Base-by-base conservation (phyloP, 768 basidiomycete genomes). In the Naganishia antarctica region DNA sequence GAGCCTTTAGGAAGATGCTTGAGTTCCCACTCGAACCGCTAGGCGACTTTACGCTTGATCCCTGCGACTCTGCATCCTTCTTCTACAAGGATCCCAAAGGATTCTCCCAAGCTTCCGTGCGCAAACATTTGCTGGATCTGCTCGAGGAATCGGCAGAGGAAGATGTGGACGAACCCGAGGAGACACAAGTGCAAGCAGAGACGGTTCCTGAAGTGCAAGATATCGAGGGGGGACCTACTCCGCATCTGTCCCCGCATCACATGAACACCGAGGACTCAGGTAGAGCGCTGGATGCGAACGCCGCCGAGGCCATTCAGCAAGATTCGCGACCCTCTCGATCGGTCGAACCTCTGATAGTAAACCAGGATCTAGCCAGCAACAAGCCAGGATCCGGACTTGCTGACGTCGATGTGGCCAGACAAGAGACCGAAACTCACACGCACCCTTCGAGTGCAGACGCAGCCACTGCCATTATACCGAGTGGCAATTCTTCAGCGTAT, bases 41-140 rank as follows among this genome's bases (percentile, higher is more conserved):
- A 13, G 63, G 63, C n/a, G 51, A 57, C 23, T 58, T 64, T 44
- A 26, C 50, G 3, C 43, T 64, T n/a, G 46, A 31, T 13, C 29
- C 51, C 9, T 41, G 46, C 26, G 28, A 50, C 6, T 34, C 47
- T 6, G 45, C 29, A 18, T 44, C 59, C 21, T 50, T 64, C 53
- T 64, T 58, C 29, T 64, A 58, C 53, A 64, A 64, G 32, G 44
- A 58, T n/a, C 43, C 51, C 26, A 21, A 28, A 26, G 63, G 63
- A 25, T 64, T 64, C 44, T 64, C 63, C 23, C 63, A 64, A 12
- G 53, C 51, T 21, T 31, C 45, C 23, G 26, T 64, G 21, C 29
- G 18, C 18, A 28, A 44, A 31, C 41, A 28, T 32, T 25, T 45
- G 3, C 16, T 60, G 45, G 41, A 44, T 44, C 26, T 60, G 25